Base-by-base conservation (phyloP, 495 filamentous ascomycete species). In the Acidiella bohemica region DNA sequence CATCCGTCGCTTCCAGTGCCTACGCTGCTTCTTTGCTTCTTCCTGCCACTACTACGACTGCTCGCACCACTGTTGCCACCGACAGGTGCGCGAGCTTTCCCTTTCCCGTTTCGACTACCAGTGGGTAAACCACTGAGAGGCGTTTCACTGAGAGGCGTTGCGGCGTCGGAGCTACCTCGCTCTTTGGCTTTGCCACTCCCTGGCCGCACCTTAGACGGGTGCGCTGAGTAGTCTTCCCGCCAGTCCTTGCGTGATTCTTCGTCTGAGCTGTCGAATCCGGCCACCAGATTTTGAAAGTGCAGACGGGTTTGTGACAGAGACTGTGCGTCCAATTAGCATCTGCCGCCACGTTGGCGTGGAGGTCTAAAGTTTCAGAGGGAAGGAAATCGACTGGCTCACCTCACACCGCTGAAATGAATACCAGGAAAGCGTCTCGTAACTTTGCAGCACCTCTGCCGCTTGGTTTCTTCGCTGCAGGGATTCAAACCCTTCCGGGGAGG, bases 371-470 rank as follows among this genome's bases (percentile, higher is more conserved):
- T n/a, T n/a, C n/a, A n/a, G n/a, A n/a, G n/a, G n/a, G n/a, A n/a
- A n/a, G n/a, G n/a, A n/a, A 13, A 7, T 28, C 30, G 6, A 31
- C 7, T 14, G 28, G 26, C 42, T 18, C 34, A 51, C 47, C 28
- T 51, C 47, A 33, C 43, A 41, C 9, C 47, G 42, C 16, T 36
- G 22, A 14, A 51, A 42, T n/a, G 47, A 46, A n/a, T 19, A 29
- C 47, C 47, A 51, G n/a, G 42, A 46, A 1, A 51, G 42, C 38
- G 36, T 32, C 33, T 51, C 47, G 22, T 51, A 51, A 24, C 47
- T 46, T 25, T 51, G 47, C 32, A 51, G 33, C 20, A 46, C 42
- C 25, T 42, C 36, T 3, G 47, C 47, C 7, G 47, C 47, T 3
- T 16, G 24, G 21, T 37, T 42, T 16, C 47, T 30, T 8, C 26